These are phyloP conservation scores for Ascochyta fabae DNA, from an alignment of 2,329 filamentous ascomycete genomes.

Conservation along the genomic window DNA sequence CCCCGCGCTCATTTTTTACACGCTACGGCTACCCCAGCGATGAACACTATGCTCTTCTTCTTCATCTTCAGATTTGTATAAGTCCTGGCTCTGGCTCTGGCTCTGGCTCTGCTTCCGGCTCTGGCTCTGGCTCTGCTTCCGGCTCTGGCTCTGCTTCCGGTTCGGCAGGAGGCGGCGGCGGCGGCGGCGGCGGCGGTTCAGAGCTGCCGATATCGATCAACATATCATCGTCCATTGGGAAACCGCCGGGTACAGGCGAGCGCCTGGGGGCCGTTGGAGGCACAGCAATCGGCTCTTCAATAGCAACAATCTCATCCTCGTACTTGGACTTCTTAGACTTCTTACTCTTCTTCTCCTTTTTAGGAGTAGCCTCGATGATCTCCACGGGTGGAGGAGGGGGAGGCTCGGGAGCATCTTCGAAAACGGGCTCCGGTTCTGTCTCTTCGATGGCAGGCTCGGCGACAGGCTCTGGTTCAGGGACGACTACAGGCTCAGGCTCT, in stretches of 20 bases:
- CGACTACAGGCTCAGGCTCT: constrained; percentile 38
- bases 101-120: neutral
- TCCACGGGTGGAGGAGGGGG: constrained; percentile 24
- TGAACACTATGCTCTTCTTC: too few species aligned
- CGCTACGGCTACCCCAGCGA: too few species aligned
- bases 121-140: constrained; percentile 6
- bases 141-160: constrained; percentile 25
- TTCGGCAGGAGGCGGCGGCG: constrained; percentile 49
- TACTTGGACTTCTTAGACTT: constrained; percentile 10
- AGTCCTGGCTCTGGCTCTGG: constrained; percentile 1
- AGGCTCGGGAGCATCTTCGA: constrained; percentile 24
- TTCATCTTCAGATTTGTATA: too few species aligned
- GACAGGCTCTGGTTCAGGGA: constrained; percentile 36
- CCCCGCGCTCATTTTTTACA: too few species aligned
- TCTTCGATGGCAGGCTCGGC: constrained; percentile 24
- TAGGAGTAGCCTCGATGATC: constrained; percentile 15
- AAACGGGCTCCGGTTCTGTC: constrained; percentile 38
- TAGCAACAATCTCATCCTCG: constrained; percentile 12
- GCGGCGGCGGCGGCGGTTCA: constrained; percentile 54
- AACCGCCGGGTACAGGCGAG: constrained; percentile 55
- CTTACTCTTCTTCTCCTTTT: constrained; percentile 19
- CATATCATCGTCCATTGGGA: constrained; percentile 53
- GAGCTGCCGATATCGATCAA: constrained; percentile 36
- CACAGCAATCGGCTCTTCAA: constrained; percentile 25
- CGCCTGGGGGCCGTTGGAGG: constrained; percentile 22